Conservation (phyloP, 2,329 filamentous ascomycete species). For the Torrubiellomyces zombiae region DNA sequence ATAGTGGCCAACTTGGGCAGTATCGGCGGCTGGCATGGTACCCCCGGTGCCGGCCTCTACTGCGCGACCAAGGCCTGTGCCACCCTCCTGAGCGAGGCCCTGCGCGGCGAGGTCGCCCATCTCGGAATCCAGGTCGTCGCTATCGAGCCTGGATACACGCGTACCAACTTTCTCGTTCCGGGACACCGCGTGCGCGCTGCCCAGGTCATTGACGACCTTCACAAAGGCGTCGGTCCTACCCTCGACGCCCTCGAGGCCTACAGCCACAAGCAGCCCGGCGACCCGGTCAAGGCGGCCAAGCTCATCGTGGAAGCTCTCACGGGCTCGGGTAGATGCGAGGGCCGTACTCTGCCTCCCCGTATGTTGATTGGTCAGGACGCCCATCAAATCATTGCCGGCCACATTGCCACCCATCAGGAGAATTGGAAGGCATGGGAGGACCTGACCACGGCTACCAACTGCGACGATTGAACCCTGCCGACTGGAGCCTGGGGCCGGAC, state of each 20-base stretch:
- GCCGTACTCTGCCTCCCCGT: constrained; percentile 32
- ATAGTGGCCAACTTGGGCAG: constrained; percentile 31
- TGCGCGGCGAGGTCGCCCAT: constrained; percentile 24
- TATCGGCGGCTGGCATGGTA: constrained; percentile 25
- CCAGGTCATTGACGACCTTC: constrained; percentile 8
- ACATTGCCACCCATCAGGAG: no score
- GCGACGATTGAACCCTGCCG: no score
- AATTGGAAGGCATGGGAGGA: no score
- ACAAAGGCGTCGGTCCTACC: constrained; percentile 17
- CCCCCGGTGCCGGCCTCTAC: constrained; percentile 21
- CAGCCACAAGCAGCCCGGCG: constrained; percentile 31
- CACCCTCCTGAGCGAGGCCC: constrained; percentile 25
- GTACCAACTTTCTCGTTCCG: constrained; percentile 28
- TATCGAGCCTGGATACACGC: constrained; percentile 36
- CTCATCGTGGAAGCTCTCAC: constrained; percentile 40
- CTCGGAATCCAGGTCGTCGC: constrained; percentile 26
- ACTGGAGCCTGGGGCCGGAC: no score
- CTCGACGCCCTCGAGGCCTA: constrained; percentile 12
- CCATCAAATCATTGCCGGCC: constrained; percentile 21
- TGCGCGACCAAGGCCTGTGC: constrained; percentile 28
- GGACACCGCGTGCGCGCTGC: no score
- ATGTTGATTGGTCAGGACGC: constrained; percentile 38
- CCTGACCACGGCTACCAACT: no score
- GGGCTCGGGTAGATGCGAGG: constrained; percentile 26
- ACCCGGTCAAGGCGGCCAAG: constrained; percentile 33